Evolutionary conservation across 352 stramenopile genomes (phyloP), one percentile per base, ranked within the genome.

Genomic region (Phytophthora ohioensis): DNA sequence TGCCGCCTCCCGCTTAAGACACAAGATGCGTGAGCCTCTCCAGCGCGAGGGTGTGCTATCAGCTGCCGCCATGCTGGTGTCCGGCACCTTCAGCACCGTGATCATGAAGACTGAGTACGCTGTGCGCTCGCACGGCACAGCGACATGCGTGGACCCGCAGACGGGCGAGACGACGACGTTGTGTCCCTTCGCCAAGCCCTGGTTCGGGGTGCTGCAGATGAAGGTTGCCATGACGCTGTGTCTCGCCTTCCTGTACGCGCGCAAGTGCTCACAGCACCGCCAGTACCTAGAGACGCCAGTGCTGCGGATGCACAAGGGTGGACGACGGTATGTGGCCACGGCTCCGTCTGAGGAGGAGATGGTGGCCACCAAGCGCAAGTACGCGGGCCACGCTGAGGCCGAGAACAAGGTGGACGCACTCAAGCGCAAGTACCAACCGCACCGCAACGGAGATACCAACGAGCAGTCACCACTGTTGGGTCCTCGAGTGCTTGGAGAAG

Each of bases 71-170:
- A 95, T 95, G 85, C 81, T 95, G 39, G 68, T 95, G 41, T 90
- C 84, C 42, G 88, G 88, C 72, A 95, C 88, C 53, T 91, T 93
- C 71, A 93, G 84, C 73, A 95, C 88, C 2, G 85, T 95, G 17
- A 85, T 93, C 72, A 93, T 92, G 83, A 95, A 95, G 78, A 91
- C 84, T 32, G 75, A 94, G 79, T 95, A 95, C 73, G 76, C 79
- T 30, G 63, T 93, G 41, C 85, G 81, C 13, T 61, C 84, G 13
- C 61, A 85, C 5, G 86, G 88, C 58, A 85, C 73, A 10, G 73
- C 78, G 59, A 67, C 63, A 17, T 95, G 86, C 61, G 41, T 73
- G 43, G 82, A 92, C 65, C 82, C 85, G 51, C 43, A 49, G 27
- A 69, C 77, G 21, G 53, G 57, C 13, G 71, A 65, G 30, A 63